These are phyloP conservation scores for Phtheirospermum japonicum DNA, from an alignment of 257 asterid genomes.

Conservation along the genomic window DNA sequence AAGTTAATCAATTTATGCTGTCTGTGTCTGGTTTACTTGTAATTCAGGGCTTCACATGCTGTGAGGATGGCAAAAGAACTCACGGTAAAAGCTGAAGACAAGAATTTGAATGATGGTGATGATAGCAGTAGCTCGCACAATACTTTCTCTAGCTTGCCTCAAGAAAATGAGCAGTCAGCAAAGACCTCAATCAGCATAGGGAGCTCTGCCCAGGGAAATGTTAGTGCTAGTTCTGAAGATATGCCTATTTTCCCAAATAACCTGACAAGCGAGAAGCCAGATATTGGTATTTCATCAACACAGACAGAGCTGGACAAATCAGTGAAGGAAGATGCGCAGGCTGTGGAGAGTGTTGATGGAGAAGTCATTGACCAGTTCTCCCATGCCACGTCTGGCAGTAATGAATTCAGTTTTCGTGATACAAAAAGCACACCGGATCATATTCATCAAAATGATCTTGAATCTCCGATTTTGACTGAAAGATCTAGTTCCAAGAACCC, in stretches of 20 bases:
- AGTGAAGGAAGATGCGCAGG: conserved; percentile 46
- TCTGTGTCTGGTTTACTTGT: conserved; percentile 24
- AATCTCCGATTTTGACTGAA: conserved; percentile 72
- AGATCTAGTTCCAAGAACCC: conserved; percentile 59
- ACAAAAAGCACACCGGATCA: conserved; percentile 45
- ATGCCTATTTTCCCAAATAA: conserved; percentile 40
- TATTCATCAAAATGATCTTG: conserved; percentile 55
- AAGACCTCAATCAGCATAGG: conserved; percentile 80
- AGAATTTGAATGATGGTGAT: conserved; percentile 64
- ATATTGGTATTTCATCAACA: conserved; percentile 32
- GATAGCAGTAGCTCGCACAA: conserved; percentile 84
- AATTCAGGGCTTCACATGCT: conserved; percentile 87
- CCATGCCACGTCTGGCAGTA: conserved; percentile 52
- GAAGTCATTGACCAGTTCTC: conserved; percentile 58
- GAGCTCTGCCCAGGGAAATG: conserved; percentile 83
- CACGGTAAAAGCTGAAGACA: conserved; percentile 62
- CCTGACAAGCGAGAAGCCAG: conserved; percentile 41
- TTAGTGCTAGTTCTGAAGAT: conserved; percentile 86
- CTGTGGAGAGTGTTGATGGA: conserved; percentile 43
- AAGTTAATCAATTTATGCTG: conserved; percentile 15
- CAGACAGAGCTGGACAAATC: conserved; percentile 42
- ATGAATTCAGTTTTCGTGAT: conserved; percentile 51
- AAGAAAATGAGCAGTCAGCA: conserved; percentile 71
- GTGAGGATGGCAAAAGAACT: conserved; percentile 89
- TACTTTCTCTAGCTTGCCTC: conserved; percentile 91